Evolutionary conservation across 345 rosid species (phyloP).

Genomic region (Ceriops zippeliana): DNA sequence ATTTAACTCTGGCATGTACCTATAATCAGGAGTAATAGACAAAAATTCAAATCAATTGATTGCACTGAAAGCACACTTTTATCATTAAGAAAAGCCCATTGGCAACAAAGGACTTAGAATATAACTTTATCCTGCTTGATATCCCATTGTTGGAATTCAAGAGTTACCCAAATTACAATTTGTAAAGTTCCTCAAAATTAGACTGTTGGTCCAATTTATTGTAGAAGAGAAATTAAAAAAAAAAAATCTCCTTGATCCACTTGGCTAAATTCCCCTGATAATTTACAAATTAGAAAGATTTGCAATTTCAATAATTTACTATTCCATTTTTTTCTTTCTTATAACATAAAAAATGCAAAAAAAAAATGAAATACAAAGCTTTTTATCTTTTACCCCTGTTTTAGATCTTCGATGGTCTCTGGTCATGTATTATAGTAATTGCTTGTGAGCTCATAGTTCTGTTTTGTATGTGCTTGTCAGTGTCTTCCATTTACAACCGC

Average conservation of each 20-base stretch:
- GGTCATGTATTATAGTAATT: too few species aligned
- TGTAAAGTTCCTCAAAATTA: not conserved
- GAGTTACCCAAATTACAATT: not conserved
- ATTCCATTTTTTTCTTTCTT: too few species aligned
- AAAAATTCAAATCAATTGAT: not conserved
- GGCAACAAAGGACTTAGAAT: not conserved
- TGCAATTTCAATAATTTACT: too few species aligned
- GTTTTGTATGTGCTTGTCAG: too few species aligned
- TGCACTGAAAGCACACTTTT: not conserved
- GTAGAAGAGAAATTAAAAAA: not conserved
- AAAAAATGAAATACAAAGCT: too few species aligned
- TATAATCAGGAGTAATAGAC: slow-evolving; percentile 21
- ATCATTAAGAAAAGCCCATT: not conserved
- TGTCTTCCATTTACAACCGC: too few species aligned
- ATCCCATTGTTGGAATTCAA: not conserved
- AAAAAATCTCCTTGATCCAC: not conserved
- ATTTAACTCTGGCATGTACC: slow-evolving; percentile 60
- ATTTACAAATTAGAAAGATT: too few species aligned
- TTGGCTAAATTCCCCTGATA: too few species aligned
- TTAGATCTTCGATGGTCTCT: too few species aligned
- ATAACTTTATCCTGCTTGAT: not conserved
- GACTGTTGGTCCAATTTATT: not conserved
- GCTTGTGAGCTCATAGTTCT: too few species aligned
- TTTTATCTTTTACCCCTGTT: too few species aligned
- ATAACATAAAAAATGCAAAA: too few species aligned